Percentiles rank a stretch among this genome's conserved stretches.
These are phyloP conservation scores for Nepenthes alata DNA, from an alignment of 179 eudicot genomes.

Conservation along the genomic window DNA sequence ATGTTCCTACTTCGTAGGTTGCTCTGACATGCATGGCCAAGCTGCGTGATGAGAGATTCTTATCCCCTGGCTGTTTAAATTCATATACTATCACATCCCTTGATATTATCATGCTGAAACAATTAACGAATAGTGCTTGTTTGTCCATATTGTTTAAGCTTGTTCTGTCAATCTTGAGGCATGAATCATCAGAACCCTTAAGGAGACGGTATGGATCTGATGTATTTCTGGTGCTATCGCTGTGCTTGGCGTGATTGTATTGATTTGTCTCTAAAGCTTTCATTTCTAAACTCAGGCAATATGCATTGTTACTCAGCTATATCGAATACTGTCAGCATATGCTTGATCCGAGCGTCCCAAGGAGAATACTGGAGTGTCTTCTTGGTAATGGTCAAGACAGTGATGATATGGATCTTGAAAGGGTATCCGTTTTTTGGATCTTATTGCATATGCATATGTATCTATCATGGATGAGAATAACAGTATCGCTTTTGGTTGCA, in stretches of 20 bases:
- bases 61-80: constrained; percentile 49
- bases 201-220: constrained; percentile 66
- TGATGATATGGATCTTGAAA: constrained; percentile 73
- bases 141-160: constrained; percentile 76
- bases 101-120: constrained; percentile 71
- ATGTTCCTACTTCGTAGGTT: constrained; percentile 36
- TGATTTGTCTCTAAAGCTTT: constrained; percentile 11
- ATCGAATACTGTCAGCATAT: constrained; percentile 92
- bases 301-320: constrained; percentile 81
- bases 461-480: no score
- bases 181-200: constrained; percentile 81
- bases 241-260: constrained; percentile 2
- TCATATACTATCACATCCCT: constrained; percentile 64
- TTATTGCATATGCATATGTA: background rate
- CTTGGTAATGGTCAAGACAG: constrained; percentile 55
- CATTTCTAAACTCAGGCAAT: constrained; percentile 54
- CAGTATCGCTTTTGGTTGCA: no score
- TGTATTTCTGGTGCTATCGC: constrained; percentile 3
- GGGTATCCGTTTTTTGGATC: constrained; percentile 30
- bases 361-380: constrained; percentile 60
- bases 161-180: constrained; percentile 64
- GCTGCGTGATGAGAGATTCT: constrained; percentile 78
- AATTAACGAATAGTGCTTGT: constrained; percentile 82
- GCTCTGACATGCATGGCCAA: constrained; percentile 93
- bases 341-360: constrained; percentile 87